Percentiles rank a stretch among this genome's conserved stretches.
These are phyloP conservation scores for Lyophyllum semitale DNA, from an alignment of 768 basidiomycete genomes.

Conservation along the genomic window DNA sequence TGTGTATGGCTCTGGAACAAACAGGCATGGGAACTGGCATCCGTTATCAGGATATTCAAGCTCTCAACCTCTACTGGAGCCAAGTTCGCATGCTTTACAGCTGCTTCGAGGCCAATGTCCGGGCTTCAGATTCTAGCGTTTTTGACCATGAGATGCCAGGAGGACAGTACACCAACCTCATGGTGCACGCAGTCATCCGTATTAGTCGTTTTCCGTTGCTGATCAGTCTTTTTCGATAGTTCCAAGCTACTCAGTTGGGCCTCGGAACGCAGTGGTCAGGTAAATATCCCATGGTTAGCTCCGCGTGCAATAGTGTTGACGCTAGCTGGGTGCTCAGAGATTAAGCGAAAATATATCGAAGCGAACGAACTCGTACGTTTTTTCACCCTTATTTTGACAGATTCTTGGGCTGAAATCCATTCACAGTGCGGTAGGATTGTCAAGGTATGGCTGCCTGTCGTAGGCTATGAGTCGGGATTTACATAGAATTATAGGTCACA, in stretches of 20 bases:
- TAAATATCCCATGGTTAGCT: conserved; percentile 30
- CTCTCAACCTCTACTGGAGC: conserved; percentile 97
- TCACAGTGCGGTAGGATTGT: conserved; percentile 92
- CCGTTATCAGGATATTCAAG: conserved; percentile 94
- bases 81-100: conserved; percentile 93
- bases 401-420: conserved; percentile 11
- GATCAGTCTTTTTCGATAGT: conserved; percentile 48
- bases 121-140: conserved; percentile 95
- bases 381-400: conserved; percentile 6
- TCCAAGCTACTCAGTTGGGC: conserved; percentile 98
- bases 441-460: conserved; percentile 52
- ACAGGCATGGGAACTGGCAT: conserved; percentile 93
- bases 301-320: conserved; percentile 10
- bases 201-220: conserved; percentile 16
- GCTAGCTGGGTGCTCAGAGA: conserved; percentile 49
- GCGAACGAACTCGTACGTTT: conserved; percentile 86
- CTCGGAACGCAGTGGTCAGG: conserved; percentile 95
- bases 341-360: conserved; percentile 98
- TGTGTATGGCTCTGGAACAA: conserved; percentile 94
- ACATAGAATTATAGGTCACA: conserved; percentile 62
- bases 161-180: conserved; percentile 92
- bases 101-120: conserved; percentile 98
- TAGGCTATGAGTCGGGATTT: neutral
- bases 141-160: conserved; percentile 99
- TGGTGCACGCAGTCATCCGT: conserved; percentile 50